phyloP scores from a whole-genome alignment of 169 alveolate genomes.

The Plasmodium chabaudi region DNA sequence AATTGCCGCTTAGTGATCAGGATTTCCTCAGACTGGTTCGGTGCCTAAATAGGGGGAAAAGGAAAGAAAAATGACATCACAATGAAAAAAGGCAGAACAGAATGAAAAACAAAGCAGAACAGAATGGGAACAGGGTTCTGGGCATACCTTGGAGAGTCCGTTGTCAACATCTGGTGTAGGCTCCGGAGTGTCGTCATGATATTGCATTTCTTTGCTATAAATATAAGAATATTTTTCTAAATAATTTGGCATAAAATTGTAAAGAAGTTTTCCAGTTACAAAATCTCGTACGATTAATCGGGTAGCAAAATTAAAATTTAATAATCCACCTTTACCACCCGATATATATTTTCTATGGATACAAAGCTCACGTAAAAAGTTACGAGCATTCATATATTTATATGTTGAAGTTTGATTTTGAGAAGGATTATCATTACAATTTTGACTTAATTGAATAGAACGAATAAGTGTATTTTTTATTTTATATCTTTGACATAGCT shows the following conservation, averaged over 20 bases:
- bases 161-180: neutral
- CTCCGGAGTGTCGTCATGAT: neutral
- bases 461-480: conserved; percentile 71
- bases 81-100: neutral
- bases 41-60: conserved; percentile 3
- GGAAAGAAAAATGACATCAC: neutral
- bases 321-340: conserved; percentile 95
- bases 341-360: conserved; percentile 85
- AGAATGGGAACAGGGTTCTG: neutral
- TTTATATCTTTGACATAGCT: conserved; percentile 82
- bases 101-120: neutral
- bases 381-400: conserved; percentile 83
- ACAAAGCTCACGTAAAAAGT: conserved; percentile 88
- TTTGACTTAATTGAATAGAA: neutral
- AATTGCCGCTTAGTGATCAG: conserved; percentile 51
- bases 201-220: neutral
- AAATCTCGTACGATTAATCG: conserved; percentile 95
- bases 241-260: conserved; percentile 80
- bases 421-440: too few species aligned
- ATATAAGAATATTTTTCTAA: neutral
- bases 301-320: conserved; percentile 96
- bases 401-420: neutral
- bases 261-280: conserved; percentile 94
- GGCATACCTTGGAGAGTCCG: neutral
- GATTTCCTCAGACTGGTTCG: conserved; percentile 12